Evolutionary conservation across 352 stramenopile genomes (phyloP).

Genomic region (Pythium myriotylum): DNA sequence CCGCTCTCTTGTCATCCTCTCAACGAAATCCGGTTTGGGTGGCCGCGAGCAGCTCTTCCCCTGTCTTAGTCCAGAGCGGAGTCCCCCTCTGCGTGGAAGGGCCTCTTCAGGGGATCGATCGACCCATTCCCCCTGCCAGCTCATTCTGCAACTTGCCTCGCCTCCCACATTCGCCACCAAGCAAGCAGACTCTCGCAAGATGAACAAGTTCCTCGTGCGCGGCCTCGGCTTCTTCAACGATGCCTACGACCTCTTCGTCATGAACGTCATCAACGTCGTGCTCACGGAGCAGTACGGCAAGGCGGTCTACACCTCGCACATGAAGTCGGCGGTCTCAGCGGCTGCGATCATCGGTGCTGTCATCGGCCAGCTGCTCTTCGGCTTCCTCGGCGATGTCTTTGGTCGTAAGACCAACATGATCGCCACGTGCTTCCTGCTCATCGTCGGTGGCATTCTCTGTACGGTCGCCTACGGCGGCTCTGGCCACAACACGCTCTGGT

Average conservation of each 20-base stretch:
- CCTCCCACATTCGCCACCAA: neutral
- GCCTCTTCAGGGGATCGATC: neutral
- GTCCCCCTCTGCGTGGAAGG: neutral
- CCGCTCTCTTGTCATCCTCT: neutral
- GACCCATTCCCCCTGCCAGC: neutral
- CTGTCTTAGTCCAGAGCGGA: neutral
- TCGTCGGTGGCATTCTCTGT: slow-evolving; percentile 49
- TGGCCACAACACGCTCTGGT: slow-evolving; percentile 52
- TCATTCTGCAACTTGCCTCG: slow-evolving; percentile 12
- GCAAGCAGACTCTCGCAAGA: too few species aligned
- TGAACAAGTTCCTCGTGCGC: slow-evolving; percentile 61
- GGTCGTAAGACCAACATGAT: slow-evolving; percentile 67
- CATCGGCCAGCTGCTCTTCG: slow-evolving; percentile 58
- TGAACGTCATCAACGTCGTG: slow-evolving; percentile 71
- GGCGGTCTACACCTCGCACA: slow-evolving; percentile 54
- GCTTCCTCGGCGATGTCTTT: slow-evolving; percentile 54
- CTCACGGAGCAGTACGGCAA: slow-evolving; percentile 63
- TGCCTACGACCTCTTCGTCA: slow-evolving; percentile 72
- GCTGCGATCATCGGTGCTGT: slow-evolving; percentile 32
- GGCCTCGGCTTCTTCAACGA: too few species aligned
- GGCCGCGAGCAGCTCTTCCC: neutral
- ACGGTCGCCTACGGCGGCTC: slow-evolving; percentile 51
- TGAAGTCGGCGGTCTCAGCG: slow-evolving; percentile 52
- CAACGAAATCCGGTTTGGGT: neutral
- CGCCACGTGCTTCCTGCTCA: slow-evolving; percentile 34